phyloP scores from a whole-genome alignment of 441 rosid genomes.

The Isatis lusitanica region DNA sequence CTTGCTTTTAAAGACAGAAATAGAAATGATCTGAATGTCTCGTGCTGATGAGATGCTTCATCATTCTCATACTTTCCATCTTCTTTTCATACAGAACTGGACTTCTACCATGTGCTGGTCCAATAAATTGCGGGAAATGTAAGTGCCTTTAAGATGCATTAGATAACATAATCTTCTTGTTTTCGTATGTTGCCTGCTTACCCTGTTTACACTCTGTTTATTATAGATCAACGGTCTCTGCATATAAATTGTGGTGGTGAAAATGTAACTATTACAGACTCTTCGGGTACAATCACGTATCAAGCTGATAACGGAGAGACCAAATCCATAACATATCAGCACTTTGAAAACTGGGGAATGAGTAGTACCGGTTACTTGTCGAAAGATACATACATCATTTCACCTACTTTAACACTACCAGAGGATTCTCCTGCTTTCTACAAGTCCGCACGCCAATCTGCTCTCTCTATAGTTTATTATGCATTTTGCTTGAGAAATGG shows the following conservation, averaged over 20 bases:
- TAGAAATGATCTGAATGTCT: not conserved
- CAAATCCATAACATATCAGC: conserved; percentile 45
- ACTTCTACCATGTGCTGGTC: conserved; percentile 52
- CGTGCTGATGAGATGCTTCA: not conserved
- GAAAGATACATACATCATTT: conserved; percentile 28
- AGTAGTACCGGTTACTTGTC: conserved; percentile 57
- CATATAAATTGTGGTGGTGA: conserved; percentile 71
- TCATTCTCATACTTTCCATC: not conserved
- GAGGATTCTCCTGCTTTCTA: conserved; percentile 22
- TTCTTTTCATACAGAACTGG: conserved; percentile 38
- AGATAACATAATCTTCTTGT: not conserved
- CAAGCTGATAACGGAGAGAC: conserved; percentile 49
- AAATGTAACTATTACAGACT: conserved; percentile 34
- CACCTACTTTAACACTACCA: conserved; percentile 36
- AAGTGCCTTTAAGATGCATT: not conserved
- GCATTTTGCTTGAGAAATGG: conserved; percentile 55
- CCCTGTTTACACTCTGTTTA: not conserved
- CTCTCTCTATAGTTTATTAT: conserved; percentile 56
- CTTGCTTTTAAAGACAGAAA: not conserved
- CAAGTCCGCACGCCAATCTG: conserved; percentile 49
- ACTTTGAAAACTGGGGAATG: conserved; percentile 46
- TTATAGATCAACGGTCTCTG: conserved; percentile 47
- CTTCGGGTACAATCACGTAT: conserved; percentile 36
- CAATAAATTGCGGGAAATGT: conserved; percentile 41
- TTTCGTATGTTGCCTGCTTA: not conserved